Evolutionary conservation across 441 rosid genomes (phyloP), one percentile per base, ranked within the genome.

Genomic region (Daphne laureola): DNA sequence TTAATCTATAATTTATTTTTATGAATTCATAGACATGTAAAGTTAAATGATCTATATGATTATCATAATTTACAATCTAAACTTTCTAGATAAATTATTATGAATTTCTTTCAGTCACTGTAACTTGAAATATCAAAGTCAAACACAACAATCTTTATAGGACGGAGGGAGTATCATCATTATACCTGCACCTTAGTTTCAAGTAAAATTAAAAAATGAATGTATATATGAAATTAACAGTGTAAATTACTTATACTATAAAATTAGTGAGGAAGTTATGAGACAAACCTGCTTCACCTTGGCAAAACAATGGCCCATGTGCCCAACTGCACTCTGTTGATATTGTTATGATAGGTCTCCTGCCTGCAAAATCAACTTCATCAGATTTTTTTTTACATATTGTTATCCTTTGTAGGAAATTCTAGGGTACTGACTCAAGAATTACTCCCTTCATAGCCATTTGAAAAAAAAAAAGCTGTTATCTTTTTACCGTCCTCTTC

Each of bases 221-320:
- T n/a, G n/a, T n/a, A n/a, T n/a, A n/a, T 14, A 45, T 15, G 51
- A 17, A 35, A 16, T 21, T 5, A 11, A 43, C 12, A 8, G 26
- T 14, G 26, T 14, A 7, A 23, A 16, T 38, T 25, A 25, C 21
- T 21, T 7, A 3, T 18, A 17, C 12, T 17, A 23, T 17, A 43
- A 36, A 44, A 35, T 52, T 43, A 26, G 12, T 38, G 17, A 41
- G 43, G 67, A 43, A 14, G 21, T 43, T n/a, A 47, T 14, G 21
- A 27, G 3, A n/a, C 4, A 7, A 7, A 27, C 26, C 21, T 53
- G 54, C 23, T 63, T 61, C 65, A 67, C 82, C 79, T 62, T 68
- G 52, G 15, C 21, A 59, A 58, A 69, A 41, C 58, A 51, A 21
- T 71, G 70, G 64, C 82, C 79, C 79, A 78, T 78, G 55, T 49